A percentile compares a stretch with the other conserved stretches of the same genome.
phyloP scores from a whole-genome alignment of 1,139 yeast genomes.

The Protomyces inouyei region DNA sequence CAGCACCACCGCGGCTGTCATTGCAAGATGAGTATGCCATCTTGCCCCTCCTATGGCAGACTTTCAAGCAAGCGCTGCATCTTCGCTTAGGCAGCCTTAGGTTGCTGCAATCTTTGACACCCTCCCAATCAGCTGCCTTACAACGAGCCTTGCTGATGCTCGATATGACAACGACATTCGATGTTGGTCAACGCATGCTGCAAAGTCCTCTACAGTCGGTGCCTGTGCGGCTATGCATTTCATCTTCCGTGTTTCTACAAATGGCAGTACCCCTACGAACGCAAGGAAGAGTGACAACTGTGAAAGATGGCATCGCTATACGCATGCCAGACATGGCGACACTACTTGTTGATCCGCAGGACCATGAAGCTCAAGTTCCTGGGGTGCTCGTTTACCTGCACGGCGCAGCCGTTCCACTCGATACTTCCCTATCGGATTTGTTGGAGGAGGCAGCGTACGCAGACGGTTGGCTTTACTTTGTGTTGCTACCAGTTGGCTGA shows the following conservation, averaged over 20 bases:
- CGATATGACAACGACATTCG: neutral
- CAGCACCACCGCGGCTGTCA: neutral
- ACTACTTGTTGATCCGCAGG: neutral
- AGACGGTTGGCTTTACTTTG: conserved; percentile 23
- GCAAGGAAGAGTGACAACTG: conserved; percentile 1
- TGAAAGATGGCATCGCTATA: neutral
- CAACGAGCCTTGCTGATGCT: conserved; percentile 2
- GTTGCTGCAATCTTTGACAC: neutral
- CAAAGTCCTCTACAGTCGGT: neutral
- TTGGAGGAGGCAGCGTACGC: conserved; percentile 8
- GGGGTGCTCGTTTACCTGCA: conserved; percentile 1
- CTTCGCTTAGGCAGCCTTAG: neutral
- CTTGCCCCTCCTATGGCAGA: conserved; percentile 1
- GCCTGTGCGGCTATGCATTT: conserved; percentile 8
- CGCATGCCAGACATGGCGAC: neutral
- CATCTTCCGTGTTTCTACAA: neutral
- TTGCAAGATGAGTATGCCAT: neutral
- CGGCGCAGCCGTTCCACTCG: conserved; percentile 3
- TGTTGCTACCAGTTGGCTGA: neutral
- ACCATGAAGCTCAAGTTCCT: neutral
- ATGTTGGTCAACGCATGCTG: neutral
- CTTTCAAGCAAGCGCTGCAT: conserved; percentile 11
- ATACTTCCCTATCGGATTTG: neutral
- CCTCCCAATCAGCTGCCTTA: neutral
- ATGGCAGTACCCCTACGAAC: neutral